Evolutionary conservation across 768 basidiomycete species (phyloP).

Genomic region (Amanita subjunquillea): DNA sequence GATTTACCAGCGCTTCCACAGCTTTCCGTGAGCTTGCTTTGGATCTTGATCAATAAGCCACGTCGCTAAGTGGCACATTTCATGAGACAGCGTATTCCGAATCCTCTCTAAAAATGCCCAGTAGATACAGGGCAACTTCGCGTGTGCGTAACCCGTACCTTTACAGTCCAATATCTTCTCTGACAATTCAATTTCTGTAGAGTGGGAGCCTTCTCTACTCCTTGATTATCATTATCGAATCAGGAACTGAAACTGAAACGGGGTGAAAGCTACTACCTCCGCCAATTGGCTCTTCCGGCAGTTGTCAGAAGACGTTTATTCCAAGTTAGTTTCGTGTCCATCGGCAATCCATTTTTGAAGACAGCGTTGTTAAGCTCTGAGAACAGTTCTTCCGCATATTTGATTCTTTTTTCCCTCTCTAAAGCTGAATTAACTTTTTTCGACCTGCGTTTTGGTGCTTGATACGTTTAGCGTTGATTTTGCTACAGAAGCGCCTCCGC

Average conservation of each 20-base stretch:
- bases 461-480: neutral
- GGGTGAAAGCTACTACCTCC: constrained; percentile 29
- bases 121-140: neutral
- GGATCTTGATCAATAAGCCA: constrained; percentile 72
- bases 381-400: constrained; percentile 53
- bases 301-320: constrained; percentile 56
- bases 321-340: constrained; percentile 51
- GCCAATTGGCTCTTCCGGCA: constrained; percentile 61
- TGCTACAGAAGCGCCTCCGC: neutral
- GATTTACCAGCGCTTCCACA: constrained; percentile 64
- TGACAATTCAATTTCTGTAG: constrained; percentile 66
- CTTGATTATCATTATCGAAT: constrained; percentile 19
- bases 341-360: constrained; percentile 45
- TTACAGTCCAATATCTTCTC: constrained; percentile 72
- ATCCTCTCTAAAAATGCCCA: constrained; percentile 49
- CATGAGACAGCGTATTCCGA: constrained; percentile 74
- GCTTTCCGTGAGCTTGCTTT: constrained; percentile 62
- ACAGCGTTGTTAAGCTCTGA: constrained; percentile 45
- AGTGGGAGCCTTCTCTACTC: constrained; percentile 46
- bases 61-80: constrained; percentile 87
- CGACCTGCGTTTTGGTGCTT: constrained; percentile 11
- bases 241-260: neutral
- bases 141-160: constrained; percentile 29
- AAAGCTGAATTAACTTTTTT: constrained; percentile 34
- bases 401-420: constrained; percentile 32